These are phyloP conservation scores for Verticillium isaacii DNA, from an alignment of 2,329 filamentous ascomycete species.

Conservation along the genomic window DNA sequence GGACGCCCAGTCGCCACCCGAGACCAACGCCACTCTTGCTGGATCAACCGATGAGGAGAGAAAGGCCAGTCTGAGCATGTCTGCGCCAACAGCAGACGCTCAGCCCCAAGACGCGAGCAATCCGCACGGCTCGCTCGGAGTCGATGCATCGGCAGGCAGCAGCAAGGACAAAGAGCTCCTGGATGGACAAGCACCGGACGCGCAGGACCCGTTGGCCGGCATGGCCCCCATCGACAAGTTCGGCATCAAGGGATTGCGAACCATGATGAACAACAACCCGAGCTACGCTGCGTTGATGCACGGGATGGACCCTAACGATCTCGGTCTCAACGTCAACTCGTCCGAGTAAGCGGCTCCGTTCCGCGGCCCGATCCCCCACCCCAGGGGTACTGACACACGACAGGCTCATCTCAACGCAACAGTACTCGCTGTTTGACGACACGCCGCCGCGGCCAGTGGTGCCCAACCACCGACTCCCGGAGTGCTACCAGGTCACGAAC, in stretches of 20 bases:
- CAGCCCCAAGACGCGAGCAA: background rate
- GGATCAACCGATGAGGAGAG: background rate
- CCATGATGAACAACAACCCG: slow-evolving; percentile 59
- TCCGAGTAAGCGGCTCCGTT: slow-evolving; percentile 44
- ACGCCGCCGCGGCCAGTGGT: slow-evolving; percentile 53
- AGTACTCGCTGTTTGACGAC: slow-evolving; percentile 59
- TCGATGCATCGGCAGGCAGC: slow-evolving; percentile 24
- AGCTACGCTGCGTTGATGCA: slow-evolving; percentile 58
- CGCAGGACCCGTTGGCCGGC: slow-evolving; percentile 54
- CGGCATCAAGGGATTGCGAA: slow-evolving; percentile 59
- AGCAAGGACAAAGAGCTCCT: slow-evolving; percentile 39
- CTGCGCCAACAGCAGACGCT: slow-evolving; percentile 16
- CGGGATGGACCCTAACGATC: slow-evolving; percentile 51
- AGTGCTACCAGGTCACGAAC: slow-evolving; percentile 64
- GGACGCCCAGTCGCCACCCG: slow-evolving; percentile 43
- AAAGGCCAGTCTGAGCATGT: slow-evolving; percentile 18
- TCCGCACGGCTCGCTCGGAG: background rate
- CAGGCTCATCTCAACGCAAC: slow-evolving; percentile 53
- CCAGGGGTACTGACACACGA: slow-evolving; percentile 11
- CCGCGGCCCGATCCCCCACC: background rate
- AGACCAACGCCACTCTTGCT: slow-evolving; percentile 14
- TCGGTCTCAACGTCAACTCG: slow-evolving; percentile 54
- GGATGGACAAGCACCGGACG: slow-evolving; percentile 19
- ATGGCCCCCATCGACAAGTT: slow-evolving; percentile 61
- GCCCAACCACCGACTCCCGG: slow-evolving; percentile 53